Percentiles rank a stretch among this genome's conserved stretches.
Evolutionary conservation across 352 stramenopile species (phyloP).

Genomic region (Aphanomyces cochlioides): DNA sequence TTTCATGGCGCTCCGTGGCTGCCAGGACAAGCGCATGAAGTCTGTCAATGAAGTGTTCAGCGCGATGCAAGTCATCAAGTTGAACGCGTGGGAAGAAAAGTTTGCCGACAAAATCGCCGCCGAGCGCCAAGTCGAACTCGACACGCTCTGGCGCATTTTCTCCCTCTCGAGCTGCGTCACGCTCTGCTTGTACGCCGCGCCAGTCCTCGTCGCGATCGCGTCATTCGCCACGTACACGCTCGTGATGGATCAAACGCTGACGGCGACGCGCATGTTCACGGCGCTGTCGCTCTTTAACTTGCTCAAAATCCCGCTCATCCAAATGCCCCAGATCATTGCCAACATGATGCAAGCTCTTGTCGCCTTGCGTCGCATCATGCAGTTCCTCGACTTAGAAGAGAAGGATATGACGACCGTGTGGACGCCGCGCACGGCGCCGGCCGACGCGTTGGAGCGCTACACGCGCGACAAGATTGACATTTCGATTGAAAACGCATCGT

Average conservation of each 20-base stretch:
- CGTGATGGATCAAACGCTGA: slow-evolving; percentile 29
- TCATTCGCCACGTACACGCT: slow-evolving; percentile 31
- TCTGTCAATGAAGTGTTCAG: slow-evolving; percentile 45
- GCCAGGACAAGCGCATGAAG: slow-evolving; percentile 46
- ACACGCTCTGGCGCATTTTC: slow-evolving; percentile 52
- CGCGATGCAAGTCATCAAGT: slow-evolving; percentile 89
- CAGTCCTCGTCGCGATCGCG: slow-evolving; percentile 29
- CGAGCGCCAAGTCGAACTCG: slow-evolving; percentile 43
- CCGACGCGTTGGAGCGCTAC: not conserved
- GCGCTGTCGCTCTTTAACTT: slow-evolving; percentile 90
- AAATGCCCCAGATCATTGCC: slow-evolving; percentile 59
- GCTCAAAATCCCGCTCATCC: slow-evolving; percentile 81
- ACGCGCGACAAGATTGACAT: slow-evolving; percentile 33
- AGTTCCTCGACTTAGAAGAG: slow-evolving; percentile 85
- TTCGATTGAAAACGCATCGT: slow-evolving; percentile 56
- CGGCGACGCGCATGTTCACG: slow-evolving; percentile 32
- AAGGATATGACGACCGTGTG: slow-evolving; percentile 49
- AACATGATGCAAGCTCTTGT: slow-evolving; percentile 78
- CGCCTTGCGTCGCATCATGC: slow-evolving; percentile 74
- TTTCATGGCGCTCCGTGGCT: slow-evolving; percentile 33
- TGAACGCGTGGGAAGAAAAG: slow-evolving; percentile 88
- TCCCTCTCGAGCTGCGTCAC: slow-evolving; percentile 44
- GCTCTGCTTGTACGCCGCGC: slow-evolving; percentile 31
- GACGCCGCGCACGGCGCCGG: not conserved
- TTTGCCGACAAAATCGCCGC: slow-evolving; percentile 75